Base-by-base conservation (phyloP, 495 filamentous ascomycete species). In the Evernia prunastri region DNA sequence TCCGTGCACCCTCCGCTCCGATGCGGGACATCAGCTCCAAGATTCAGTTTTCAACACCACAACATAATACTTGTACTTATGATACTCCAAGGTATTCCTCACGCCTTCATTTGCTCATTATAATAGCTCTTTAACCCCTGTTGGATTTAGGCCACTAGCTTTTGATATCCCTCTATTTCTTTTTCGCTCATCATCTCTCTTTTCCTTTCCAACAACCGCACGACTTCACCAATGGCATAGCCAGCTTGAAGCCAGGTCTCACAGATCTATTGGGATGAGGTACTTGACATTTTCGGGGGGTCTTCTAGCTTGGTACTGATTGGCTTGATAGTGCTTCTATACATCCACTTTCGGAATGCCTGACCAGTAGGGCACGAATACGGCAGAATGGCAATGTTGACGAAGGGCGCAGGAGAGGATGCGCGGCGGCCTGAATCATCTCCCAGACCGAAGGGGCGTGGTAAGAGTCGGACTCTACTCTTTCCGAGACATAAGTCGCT, bases 371-470 rank as follows among this genome's bases (percentile, higher is more conserved):
- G 45, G 36, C 37, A 33, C 51, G 47, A 36, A 54, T 43, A 36
- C 23, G 51, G 29, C 42, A 64, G 33, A 18, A 68, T 68, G 66
- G 59, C 62, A 58, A 62, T 51, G 37, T 53, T 60, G 36, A 53
- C 59, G 20, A 47, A 65, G 43, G 66, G 66, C 40, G 33, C 47
- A 36, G 31, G 54, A 36, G 67, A 66, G 40, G 64, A 63, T 61
- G 47, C 68, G 56, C 73, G 71, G 57, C 74, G 72, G 69, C 63
- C 70, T 36, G 72, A 68, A 15, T 78, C 78, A 47, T 88, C 85
- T 67, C 85, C 85, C 31, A 81, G 84, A 73, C 82, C 84, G 63
- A 86, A 85, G 75, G 78, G 80, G 60, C 81, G 84, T 76, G 84
- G 84, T 87, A 77, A 71, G 83, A 64, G 56, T 45, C n/a, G 43